Conservation (phyloP, 2,329 filamentous ascomycete species). For the Verticillium isaacii region DNA sequence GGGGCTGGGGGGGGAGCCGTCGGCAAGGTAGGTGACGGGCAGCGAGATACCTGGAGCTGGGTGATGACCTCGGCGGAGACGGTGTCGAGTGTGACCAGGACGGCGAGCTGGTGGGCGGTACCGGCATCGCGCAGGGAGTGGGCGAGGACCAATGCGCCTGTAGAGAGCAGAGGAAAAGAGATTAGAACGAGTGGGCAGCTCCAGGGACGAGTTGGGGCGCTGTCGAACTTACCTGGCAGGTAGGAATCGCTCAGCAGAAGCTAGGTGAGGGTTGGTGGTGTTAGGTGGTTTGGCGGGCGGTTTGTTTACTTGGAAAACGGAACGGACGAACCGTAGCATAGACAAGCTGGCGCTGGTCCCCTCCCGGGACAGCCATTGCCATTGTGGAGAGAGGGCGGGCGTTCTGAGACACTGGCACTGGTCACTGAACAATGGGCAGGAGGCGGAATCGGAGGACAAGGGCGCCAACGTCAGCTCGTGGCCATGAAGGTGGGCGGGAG, state of each 20-base stretch:
- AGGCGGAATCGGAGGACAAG: neutral
- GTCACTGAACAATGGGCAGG: neutral
- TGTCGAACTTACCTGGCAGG: constrained; percentile 68
- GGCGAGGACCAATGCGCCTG: constrained; percentile 87
- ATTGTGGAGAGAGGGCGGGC: neutral
- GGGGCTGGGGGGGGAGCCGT: neutral
- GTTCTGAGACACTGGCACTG: neutral
- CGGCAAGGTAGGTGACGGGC: neutral
- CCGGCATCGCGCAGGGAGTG: constrained; percentile 92
- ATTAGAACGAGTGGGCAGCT: constrained; percentile 8
- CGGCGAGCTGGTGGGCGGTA: constrained; percentile 78
- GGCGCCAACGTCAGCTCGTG: neutral
- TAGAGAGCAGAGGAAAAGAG: neutral
- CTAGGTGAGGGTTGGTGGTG: constrained; percentile 38
- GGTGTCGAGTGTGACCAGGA: constrained; percentile 75
- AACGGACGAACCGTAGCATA: constrained; percentile 1
- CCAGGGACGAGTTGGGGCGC: constrained; percentile 8
- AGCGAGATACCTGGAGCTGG: constrained; percentile 63
- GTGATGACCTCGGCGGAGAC: constrained; percentile 70
- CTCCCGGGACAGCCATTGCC: neutral
- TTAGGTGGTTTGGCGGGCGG: neutral
- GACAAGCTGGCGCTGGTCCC: neutral
- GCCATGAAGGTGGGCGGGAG: neutral
- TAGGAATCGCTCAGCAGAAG: constrained; percentile 90
- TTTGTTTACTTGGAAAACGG: neutral